Evolutionary conservation across 73 alveolate species (phyloP).

Genomic region (Paramecium octaurelia): DNA sequence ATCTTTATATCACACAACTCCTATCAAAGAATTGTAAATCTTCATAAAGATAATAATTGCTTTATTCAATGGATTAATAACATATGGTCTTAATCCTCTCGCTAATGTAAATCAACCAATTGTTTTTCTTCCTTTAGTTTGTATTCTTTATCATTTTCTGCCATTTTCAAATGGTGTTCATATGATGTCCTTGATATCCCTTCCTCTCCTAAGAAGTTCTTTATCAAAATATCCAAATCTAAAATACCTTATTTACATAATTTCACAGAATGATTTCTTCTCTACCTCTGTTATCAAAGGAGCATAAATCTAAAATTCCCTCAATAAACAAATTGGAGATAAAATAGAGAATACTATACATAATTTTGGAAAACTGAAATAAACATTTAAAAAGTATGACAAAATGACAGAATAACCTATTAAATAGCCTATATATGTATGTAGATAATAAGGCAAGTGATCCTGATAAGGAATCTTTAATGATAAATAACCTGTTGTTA

Average conservation of each 20-base stretch:
- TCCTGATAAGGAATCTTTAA: not conserved
- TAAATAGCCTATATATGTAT: not conserved
- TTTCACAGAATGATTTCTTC: not conserved
- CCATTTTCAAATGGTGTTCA: not conserved
- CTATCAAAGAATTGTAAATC: not conserved
- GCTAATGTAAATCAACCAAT: slow-evolving; percentile 46
- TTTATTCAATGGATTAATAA: not conserved
- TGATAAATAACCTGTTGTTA: not conserved
- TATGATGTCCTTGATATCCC: not conserved
- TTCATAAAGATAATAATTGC: not conserved
- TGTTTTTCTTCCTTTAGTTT: not conserved
- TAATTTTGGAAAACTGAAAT: not conserved
- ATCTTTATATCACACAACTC: not conserved
- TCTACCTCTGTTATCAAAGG: not conserved
- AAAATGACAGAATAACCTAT: slow-evolving; percentile 5
- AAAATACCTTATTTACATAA: not conserved
- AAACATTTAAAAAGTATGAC: slow-evolving; percentile 1
- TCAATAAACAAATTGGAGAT: not conserved
- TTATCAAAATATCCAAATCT: not conserved
- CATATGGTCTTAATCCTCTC: not conserved
- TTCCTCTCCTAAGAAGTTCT: not conserved
- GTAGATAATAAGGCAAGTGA: slow-evolving; percentile 5
- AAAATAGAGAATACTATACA: not conserved
- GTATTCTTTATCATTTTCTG: not conserved
- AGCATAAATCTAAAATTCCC: not conserved